These are phyloP conservation scores for Saksenaea oblongispora DNA, from an alignment of 371 early-diverging fungal species.

Conservation along the genomic window DNA sequence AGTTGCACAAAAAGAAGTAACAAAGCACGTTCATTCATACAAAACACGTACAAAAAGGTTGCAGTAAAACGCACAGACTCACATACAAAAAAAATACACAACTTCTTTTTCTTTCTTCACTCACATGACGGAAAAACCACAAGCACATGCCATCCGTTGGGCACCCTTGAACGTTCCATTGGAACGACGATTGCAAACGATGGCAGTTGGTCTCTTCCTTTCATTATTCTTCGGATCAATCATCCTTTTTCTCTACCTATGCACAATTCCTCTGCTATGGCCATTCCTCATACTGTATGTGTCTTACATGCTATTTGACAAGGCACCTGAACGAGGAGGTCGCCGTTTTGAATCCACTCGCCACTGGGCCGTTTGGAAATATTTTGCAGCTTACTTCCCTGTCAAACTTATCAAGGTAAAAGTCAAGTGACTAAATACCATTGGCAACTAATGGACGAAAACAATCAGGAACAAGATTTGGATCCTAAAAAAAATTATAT, in stretches of 20 bases:
- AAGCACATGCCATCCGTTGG: conserved; percentile 39
- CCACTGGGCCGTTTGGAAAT: conserved; percentile 59
- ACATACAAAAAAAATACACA: neutral
- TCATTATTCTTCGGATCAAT: conserved; percentile 57
- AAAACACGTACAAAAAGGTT: neutral
- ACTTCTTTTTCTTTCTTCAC: neutral
- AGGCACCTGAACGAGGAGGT: conserved; percentile 71
- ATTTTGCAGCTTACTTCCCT: conserved; percentile 82
- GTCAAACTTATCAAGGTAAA: conserved; percentile 70
- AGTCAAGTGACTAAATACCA: neutral
- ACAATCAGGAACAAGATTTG: neutral
- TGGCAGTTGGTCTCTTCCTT: conserved; percentile 63
- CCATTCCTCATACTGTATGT: conserved; percentile 69
- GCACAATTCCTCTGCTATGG: conserved; percentile 55
- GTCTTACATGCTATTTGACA: conserved; percentile 59
- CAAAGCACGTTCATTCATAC: neutral
- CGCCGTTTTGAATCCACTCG: conserved; percentile 63
- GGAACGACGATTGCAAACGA: conserved; percentile 74
- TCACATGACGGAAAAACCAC: neutral
- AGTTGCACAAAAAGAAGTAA: neutral
- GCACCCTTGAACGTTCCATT: conserved; percentile 67
- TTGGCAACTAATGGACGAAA: neutral
- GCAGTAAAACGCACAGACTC: neutral
- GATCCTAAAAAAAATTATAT: conserved; percentile 66
- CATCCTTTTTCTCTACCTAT: conserved; percentile 42